Base-by-base conservation (phyloP, 2,329 filamentous ascomycete species). In the Nigrospora oryzae region DNA sequence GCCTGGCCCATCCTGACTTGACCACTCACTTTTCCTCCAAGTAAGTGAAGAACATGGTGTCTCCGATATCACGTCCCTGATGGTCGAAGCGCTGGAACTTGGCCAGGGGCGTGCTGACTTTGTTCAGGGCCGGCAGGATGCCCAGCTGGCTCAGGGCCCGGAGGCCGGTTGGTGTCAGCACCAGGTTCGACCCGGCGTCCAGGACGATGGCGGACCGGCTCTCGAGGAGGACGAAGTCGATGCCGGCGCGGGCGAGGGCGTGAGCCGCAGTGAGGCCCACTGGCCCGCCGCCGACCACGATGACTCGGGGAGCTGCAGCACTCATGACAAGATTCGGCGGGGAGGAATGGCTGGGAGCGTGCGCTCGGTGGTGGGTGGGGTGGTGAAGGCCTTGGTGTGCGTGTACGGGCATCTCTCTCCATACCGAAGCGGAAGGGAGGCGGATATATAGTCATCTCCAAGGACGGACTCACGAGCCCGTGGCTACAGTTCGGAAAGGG, bases 211-310 rank as follows among this genome's bases (percentile, higher is more conserved):
- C 35, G 11, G 47, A 28, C 13, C 47, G 35, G 15, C 40, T 28
- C 42, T 68, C 65, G 3, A 68, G 62, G 5, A 68, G 42, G 36
- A 63, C 48, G 12, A 64, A 68, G 43, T 66, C 58, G 28, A 68
- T 58, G 16, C 47, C 46, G 11, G 52, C 55, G 31, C 49, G 48
- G 34, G 53, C 52, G 11, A 60, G 51, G 7, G 55, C 49, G 45
- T 58, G 56, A 31, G 57, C 57, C 11, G 57, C 50, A 10, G 48
- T 49, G 12, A 60, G 49, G 8, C 57, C 57, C 11, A 53, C 52
- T 3, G 57, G 53, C 5, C 57, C 57, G 30, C 48, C 56, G 10
- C 57, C 57, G 13, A 50, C 50, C 34, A 60, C 47, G 15, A 60
- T 47, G 32, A 56, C 53, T 11, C 15, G 13, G 34, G 34, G 15